These are phyloP conservation scores for Eimeria praecox DNA, from an alignment of 169 alveolate genomes.

Conservation along the genomic window DNA sequence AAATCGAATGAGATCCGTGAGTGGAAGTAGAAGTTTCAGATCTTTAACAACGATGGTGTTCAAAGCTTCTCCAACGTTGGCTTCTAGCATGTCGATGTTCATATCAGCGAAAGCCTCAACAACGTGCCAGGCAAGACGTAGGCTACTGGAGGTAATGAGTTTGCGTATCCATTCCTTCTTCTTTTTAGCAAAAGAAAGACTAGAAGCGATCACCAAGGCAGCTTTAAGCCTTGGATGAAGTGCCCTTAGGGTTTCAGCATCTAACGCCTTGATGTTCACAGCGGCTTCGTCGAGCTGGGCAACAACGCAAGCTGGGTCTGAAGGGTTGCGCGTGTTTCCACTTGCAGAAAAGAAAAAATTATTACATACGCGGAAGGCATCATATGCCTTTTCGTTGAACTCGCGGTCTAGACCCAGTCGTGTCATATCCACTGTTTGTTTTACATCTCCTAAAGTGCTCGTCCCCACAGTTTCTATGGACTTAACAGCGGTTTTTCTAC, in stretches of 20 bases:
- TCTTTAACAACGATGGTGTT: conserved; percentile 30
- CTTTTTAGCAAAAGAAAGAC: not conserved
- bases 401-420: conserved; percentile 44
- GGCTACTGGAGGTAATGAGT: conserved; percentile 41
- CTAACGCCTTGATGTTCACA: conserved; percentile 11
- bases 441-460: conserved; percentile 18
- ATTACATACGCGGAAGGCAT: conserved; percentile 20
- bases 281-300: conserved; percentile 57
- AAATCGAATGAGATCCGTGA: conserved; percentile 57
- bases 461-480: not conserved
- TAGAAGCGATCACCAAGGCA: conserved; percentile 32
- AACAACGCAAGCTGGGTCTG: conserved; percentile 67
- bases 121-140: conserved; percentile 66
- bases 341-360: conserved; percentile 41
- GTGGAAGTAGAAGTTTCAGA: conserved; percentile 18
- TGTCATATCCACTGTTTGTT: conserved; percentile 27
- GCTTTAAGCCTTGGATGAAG: conserved; percentile 41
- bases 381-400: conserved; percentile 34
- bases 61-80: conserved; percentile 69
- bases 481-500: not conserved
- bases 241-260: not conserved
- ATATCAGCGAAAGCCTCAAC: conserved; percentile 49
- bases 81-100: conserved; percentile 62
- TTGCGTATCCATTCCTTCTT: conserved; percentile 51
- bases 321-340: conserved; percentile 15